These are phyloP conservation scores for Magnolia changhungtana DNA, from an alignment of 164 flowering plant species.

Conservation along the genomic window DNA sequence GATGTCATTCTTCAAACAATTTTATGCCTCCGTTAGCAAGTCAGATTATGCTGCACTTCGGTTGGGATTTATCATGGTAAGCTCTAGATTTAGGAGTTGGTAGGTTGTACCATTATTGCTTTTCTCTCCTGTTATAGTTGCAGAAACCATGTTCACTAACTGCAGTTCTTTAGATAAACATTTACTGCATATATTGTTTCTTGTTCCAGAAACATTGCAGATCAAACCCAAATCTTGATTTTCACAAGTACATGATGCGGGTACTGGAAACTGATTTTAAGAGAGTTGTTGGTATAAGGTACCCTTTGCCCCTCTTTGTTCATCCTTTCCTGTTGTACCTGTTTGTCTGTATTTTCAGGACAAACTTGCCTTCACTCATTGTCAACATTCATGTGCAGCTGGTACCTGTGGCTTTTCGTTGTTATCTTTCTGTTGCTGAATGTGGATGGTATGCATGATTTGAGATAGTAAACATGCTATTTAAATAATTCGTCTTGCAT, in stretches of 20 bases:
- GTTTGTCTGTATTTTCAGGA: neutral
- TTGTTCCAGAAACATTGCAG: conserved; percentile 62
- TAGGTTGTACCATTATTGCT: neutral
- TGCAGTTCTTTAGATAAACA: neutral
- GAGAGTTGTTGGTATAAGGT: conserved; percentile 90
- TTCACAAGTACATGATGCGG: conserved; percentile 88
- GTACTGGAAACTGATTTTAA: conserved; percentile 86
- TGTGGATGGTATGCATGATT: conserved; percentile 50
- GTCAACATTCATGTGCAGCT: conserved; percentile 50
- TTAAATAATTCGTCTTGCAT: neutral
- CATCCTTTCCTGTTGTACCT: neutral
- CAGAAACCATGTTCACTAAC: conserved; percentile 6
- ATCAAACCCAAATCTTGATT: conserved; percentile 61
- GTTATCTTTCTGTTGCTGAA: conserved; percentile 81
- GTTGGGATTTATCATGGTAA: conserved; percentile 76
- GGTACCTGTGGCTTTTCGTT: conserved; percentile 95
- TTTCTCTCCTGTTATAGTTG: neutral
- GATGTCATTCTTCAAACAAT: conserved; percentile 79
- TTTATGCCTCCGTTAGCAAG: conserved; percentile 69
- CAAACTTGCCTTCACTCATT: conserved; percentile 2
- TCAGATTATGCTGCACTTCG: conserved; percentile 75
- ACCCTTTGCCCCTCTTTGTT: neutral
- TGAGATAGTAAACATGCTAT: neutral
- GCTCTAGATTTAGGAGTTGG: neutral
- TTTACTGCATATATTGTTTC: conserved; percentile 1